phyloP scores from a whole-genome alignment of 345 rosid genomes.

The Pugionium cornutum region DNA sequence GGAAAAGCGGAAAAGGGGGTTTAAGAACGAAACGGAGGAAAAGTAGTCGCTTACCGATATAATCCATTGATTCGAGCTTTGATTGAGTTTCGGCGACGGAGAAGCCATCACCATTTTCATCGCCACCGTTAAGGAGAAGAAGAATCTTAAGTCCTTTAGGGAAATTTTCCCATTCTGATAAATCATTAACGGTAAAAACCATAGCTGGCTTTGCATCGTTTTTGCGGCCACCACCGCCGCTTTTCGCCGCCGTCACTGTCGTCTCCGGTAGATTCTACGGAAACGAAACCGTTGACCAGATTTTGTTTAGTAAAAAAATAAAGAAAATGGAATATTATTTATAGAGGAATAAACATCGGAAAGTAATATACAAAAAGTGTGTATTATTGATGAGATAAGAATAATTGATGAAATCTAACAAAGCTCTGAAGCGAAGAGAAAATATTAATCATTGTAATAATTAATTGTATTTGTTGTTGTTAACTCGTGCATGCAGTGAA shows the following conservation, averaged over 20 bases:
- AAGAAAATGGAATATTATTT: not conserved
- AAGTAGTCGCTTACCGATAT: conserved; percentile 60
- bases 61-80: conserved; percentile 85
- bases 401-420: conserved; percentile 36
- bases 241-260: conserved; percentile 31
- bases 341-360: conserved; percentile 14
- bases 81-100: conserved; percentile 69
- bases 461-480: not conserved
- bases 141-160: conserved; percentile 95
- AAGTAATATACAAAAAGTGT: conserved; percentile 32
- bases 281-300: not conserved
- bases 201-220: conserved; percentile 97
- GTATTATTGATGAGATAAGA: conserved; percentile 43
- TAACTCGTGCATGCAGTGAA: conserved; percentile 38
- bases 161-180: conserved; percentile 85
- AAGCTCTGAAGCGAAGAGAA: conserved; percentile 29
- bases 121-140: conserved; percentile 65
- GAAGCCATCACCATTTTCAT: conserved; percentile 39
- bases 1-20: not conserved
- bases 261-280: conserved; percentile 33
- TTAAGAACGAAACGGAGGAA: conserved; percentile 20
- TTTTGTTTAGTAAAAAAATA: not conserved
- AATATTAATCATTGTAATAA: not conserved
- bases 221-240: conserved; percentile 59
- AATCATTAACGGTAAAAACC: conserved; percentile 79